Evolutionary conservation across 345 rosid species (phyloP), one percentile per base, ranked within the genome.

Genomic region (Linum tenue): DNA sequence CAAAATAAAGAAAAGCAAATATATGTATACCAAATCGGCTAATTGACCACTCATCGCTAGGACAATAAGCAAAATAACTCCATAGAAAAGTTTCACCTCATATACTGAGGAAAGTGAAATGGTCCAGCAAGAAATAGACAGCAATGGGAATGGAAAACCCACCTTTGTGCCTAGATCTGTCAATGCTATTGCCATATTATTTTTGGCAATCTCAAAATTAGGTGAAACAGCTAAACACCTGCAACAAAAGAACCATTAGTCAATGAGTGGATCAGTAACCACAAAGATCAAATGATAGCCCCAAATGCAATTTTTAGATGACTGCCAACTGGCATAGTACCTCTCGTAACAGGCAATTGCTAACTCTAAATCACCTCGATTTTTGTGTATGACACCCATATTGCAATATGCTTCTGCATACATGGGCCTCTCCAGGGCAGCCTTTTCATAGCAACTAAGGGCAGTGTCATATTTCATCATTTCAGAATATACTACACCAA

Each of bases 151-250:
- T 37, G 67, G 55, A 22, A 69, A 38, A 67, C 17, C 65, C 71
- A 91, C 99, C 97, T 95, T 95, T 72, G 99, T 95, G 76, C 99
- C 99, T 70, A 95, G 73, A 83, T 95, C 99, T 55, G 99, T 95
- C 86, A 95, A 80, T 70, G 97, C 99, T 77, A 95, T 95, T 57
- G 99, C 99, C 99, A 91, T 95, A 76, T 95, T 95, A 76, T 91
- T 95, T 86, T 95, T 95, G 7, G 99, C 99, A 78, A 95, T 95
- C 87, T 89, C 99, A 73, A 95, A 95, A 77, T 95, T 95, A 39
- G 99, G 99, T 44, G 99, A 95, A 60, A 89, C 97, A n/a, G 95
- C 84, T 61, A 95, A 82, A 84, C 99, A 95, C 84, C 99, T 95
- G 81, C 75, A 36, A 65, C 69, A 76, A 55, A 50, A 75, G 66